Evolutionary conservation across 352 stramenopile genomes (phyloP).

Genomic region (Globisporangium spiculum): DNA sequence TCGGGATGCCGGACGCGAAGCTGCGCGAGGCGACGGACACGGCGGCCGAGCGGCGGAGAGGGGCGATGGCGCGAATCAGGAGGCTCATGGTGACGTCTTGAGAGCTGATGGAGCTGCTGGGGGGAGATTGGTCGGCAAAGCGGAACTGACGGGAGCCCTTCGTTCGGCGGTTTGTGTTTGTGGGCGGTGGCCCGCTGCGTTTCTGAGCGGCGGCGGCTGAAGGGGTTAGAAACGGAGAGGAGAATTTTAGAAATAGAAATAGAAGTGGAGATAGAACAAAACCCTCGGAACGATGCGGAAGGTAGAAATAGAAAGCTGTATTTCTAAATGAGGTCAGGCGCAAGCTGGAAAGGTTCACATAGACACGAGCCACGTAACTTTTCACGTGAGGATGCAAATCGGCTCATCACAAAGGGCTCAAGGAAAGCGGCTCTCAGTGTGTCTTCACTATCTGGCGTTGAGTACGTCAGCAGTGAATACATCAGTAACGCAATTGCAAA

Average conservation of each 20-base stretch:
- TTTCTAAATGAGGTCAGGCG: background rate
- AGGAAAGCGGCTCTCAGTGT: background rate
- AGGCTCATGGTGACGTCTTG: conserved; percentile 31
- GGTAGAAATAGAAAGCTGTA: conserved; percentile 21
- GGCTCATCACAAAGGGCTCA: background rate
- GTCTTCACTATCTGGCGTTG: background rate
- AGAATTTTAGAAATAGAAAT: conserved; percentile 6
- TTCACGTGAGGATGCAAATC: too few relatives aligned
- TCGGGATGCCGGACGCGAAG: conserved; percentile 65
- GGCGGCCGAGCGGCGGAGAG: conserved; percentile 41
- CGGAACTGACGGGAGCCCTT: conserved; percentile 25
- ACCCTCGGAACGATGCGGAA: background rate
- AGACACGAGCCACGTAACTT: background rate
- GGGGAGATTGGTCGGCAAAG: conserved; percentile 15
- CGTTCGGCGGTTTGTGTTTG: conserved; percentile 9
- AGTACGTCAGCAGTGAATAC: too few relatives aligned
- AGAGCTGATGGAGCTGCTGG: background rate
- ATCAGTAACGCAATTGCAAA: too few relatives aligned
- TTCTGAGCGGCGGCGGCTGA: conserved; percentile 13
- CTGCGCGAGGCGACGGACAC: conserved; percentile 37
- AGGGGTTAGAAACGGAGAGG: conserved; percentile 3
- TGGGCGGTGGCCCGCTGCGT: conserved; percentile 7
- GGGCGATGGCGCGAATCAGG: conserved; percentile 48
- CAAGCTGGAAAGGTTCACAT: background rate
- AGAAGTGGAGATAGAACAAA: conserved; percentile 3